Base-by-base conservation (phyloP, 495 filamentous ascomycete species). In the Aspergillus indologenus region DNA sequence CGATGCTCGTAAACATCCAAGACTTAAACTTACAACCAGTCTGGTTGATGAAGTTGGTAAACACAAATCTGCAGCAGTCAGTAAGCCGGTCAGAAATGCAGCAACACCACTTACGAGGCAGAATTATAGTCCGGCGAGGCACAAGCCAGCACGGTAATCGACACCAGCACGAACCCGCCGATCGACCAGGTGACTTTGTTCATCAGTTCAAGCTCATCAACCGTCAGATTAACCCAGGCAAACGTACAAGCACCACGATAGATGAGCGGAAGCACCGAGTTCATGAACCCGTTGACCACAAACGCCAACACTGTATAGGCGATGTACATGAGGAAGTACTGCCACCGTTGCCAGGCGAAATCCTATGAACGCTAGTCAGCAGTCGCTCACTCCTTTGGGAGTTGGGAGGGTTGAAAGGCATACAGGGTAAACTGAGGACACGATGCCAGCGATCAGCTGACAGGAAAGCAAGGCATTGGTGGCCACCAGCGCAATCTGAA, bases 321-420 rank as follows among this genome's bases (percentile, higher is more conserved):
- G 54, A 89, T 78, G 66, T 91, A 91, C 26, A 91, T 83, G n/a
- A 90, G 69, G 65, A 92, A 89, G 61, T 89, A 85, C 63, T 91
- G 89, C 87, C 87, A 90, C 17, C 81, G 64, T 60, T 87, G 61
- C 15, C 81, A 61, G 15, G 69, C 68, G 63, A 86, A 91, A 24
- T 56, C 44, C 75, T 73, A 42, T 26, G 21, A 68, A 46, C 5
- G 17, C 5, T 20, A 11, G 23, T 49, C 23, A 50, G 22, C 21
- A 31, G 23, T 12, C 42, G 44, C 64, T 42, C 51, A 12, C 3
- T 6, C 22, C 15, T 18, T 23, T 3, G 34, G 17, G 9, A 18
- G 18, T 14, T 3, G 20, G n/a, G 15, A 1, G 31, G 15, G 26
- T n/a, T n/a, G 7, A 5, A 20, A n/a, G n/a, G n/a, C 71, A 14